Percentiles rank a stretch among this genome's conserved stretches.
Evolutionary conservation across 2,329 filamentous ascomycete genomes (phyloP).

Genomic region (Pezicula rhizophila): DNA sequence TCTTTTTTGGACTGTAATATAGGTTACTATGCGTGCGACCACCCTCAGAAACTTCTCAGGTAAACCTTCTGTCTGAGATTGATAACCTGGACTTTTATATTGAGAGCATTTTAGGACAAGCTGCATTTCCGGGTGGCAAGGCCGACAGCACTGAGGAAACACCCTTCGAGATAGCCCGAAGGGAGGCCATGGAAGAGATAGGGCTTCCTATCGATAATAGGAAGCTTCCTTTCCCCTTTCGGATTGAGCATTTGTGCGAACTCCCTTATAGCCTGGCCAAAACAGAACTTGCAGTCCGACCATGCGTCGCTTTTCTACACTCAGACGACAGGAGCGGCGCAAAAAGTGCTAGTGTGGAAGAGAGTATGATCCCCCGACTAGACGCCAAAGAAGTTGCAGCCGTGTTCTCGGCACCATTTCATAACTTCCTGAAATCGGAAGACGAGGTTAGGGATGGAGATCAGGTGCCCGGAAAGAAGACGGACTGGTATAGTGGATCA

Average conservation of each 20-base stretch:
- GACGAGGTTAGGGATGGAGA: slow-evolving; percentile 45
- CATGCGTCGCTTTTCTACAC: slow-evolving; percentile 74
- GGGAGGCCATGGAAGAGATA: slow-evolving; percentile 91
- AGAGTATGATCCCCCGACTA: slow-evolving; percentile 69
- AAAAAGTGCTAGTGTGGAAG: slow-evolving; percentile 48
- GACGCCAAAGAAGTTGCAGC: slow-evolving; percentile 90
- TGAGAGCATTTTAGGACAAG: slow-evolving; percentile 43
- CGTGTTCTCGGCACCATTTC: slow-evolving; percentile 85
- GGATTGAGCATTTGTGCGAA: slow-evolving; percentile 80
- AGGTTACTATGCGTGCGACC: slow-evolving; percentile 58
- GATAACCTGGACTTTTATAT: background rate
- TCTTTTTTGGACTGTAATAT: too few species aligned
- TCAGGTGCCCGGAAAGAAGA: slow-evolving; percentile 21
- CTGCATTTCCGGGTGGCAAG: slow-evolving; percentile 78
- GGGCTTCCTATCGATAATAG: slow-evolving; percentile 69
- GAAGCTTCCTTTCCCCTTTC: slow-evolving; percentile 69
- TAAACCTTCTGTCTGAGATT: background rate
- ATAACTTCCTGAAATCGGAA: slow-evolving; percentile 64
- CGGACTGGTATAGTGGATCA: slow-evolving; percentile 72
- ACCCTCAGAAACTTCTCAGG: slow-evolving; percentile 66
- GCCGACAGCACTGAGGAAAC: slow-evolving; percentile 52
- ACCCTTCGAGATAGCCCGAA: slow-evolving; percentile 74
- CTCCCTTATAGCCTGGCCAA: slow-evolving; percentile 71
- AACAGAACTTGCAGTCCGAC: slow-evolving; percentile 68
- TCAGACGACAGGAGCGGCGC: slow-evolving; percentile 38